Conservation (phyloP, 345 rosid genomes). For the Clausena lansium region DNA sequence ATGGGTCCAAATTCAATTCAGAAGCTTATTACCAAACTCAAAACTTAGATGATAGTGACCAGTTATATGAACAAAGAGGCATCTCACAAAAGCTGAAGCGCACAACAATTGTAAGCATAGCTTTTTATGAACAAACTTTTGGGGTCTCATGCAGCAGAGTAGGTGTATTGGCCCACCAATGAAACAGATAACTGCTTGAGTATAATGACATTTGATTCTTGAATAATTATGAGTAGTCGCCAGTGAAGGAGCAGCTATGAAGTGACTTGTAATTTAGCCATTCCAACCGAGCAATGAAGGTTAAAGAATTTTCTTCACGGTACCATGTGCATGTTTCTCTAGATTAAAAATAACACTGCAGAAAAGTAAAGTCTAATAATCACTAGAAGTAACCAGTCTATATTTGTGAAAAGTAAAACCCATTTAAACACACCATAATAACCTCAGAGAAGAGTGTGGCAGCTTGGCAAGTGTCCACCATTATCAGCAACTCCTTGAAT, state of each 20-base stretch:
- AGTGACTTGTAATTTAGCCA: not conserved
- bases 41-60: not conserved
- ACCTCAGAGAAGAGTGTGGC: conserved; percentile 98
- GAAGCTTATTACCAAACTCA: conserved; percentile 2
- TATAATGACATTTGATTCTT: not conserved
- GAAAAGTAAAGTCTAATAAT: not conserved
- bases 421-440: conserved; percentile 9
- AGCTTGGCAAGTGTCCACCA: conserved; percentile 99
- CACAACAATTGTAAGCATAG: not conserved
- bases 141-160: not conserved
- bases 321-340: not conserved
- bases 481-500: conserved; percentile 95
- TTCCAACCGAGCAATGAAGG: not conserved
- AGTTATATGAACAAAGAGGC: not conserved
- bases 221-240: not conserved
- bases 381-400: not conserved
- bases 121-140: not conserved
- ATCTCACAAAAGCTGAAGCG: not conserved
- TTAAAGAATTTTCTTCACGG: not conserved
- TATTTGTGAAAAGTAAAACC: not conserved
- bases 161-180: not conserved
- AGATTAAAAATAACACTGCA: not conserved
- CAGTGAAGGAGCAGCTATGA: not conserved
- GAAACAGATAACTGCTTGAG: not conserved
- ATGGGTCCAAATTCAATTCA: not conserved